Percentiles rank a stretch among this genome's conserved stretches.
Conservation (phyloP, 139 green algal species). For the Nannochloris sp. region DNA sequence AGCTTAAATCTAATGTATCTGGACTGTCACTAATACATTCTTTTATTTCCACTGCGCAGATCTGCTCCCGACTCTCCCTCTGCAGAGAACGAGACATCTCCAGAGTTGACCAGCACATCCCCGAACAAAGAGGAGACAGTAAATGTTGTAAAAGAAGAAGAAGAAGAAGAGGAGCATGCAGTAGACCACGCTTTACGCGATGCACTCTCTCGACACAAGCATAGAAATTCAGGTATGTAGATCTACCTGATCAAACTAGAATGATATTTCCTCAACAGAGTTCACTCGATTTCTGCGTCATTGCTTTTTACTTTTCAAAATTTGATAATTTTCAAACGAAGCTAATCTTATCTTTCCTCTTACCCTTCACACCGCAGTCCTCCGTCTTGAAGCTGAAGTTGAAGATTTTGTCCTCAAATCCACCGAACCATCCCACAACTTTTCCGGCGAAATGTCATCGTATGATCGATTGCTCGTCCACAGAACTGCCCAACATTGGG, state of each 20-base stretch:
- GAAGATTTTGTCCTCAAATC: constrained; percentile 26
- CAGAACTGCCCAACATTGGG: constrained; percentile 42
- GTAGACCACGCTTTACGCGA: constrained; percentile 25
- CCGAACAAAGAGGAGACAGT: not conserved
- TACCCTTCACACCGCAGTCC: constrained; percentile 16
- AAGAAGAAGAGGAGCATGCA: not conserved
- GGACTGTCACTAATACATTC: too few species aligned
- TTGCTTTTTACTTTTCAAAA: not conserved
- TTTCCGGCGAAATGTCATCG: constrained; percentile 23
- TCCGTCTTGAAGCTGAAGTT: constrained; percentile 32
- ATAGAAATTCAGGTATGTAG: constrained; percentile 12
- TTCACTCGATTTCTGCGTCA: not conserved
- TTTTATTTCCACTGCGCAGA: too few species aligned
- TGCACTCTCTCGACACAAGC: constrained; percentile 19
- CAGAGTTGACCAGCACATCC: too few species aligned
- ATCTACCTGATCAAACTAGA: too few species aligned
- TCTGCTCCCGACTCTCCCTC: too few species aligned
- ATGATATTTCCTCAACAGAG: not conserved
- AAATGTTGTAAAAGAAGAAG: not conserved
- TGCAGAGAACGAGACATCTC: too few species aligned
- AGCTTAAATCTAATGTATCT: too few species aligned
- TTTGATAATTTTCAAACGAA: not conserved
- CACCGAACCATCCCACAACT: constrained; percentile 7
- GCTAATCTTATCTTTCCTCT: not conserved
- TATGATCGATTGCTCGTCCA: constrained; percentile 42